Evolutionary conservation across 108 stramenopile genomes (phyloP).

Genomic region (Pseudonitzschia multiseries): DNA sequence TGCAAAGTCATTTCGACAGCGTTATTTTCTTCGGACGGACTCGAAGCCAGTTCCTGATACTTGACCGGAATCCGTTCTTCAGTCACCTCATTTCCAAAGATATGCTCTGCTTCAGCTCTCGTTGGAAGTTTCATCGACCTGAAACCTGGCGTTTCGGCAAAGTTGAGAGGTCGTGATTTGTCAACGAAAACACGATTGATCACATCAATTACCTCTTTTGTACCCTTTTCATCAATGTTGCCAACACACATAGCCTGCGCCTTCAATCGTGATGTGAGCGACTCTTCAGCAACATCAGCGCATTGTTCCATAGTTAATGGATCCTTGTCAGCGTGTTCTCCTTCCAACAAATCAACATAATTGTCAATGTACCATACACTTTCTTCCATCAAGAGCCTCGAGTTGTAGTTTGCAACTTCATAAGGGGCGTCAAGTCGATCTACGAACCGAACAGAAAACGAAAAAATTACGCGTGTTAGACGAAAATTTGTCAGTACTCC

Average conservation of each 20-base stretch:
- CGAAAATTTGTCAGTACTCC: not conserved
- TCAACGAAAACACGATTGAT: conserved; percentile 56
- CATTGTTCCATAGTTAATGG: conserved; percentile 87
- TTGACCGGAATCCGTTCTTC: conserved; percentile 51
- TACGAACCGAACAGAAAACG: not conserved
- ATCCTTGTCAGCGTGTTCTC: conserved; percentile 56
- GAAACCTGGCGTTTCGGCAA: conserved; percentile 71
- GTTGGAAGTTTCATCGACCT: conserved; percentile 74
- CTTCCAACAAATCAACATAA: conserved; percentile 82
- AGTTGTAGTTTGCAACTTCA: conserved; percentile 83
- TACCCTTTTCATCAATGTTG: conserved; percentile 75
- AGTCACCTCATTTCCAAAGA: conserved; percentile 58
- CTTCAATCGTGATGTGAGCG: conserved; percentile 61
- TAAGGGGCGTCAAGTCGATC: conserved; percentile 75
- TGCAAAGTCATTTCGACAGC: conserved; percentile 79
- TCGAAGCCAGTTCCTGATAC: conserved; percentile 67
- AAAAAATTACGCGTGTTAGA: not conserved
- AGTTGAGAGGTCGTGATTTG: conserved; percentile 44
- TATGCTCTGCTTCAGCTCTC: conserved; percentile 59
- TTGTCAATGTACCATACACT: conserved; percentile 82
- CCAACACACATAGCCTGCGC: conserved; percentile 80
- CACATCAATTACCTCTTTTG: conserved; percentile 53
- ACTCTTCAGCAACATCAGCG: conserved; percentile 63
- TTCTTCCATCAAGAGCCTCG: conserved; percentile 70
- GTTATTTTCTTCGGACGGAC: conserved; percentile 78